Evolutionary conservation across 2,329 filamentous ascomycete genomes (phyloP).

Genomic region (Fusarium torreyae): DNA sequence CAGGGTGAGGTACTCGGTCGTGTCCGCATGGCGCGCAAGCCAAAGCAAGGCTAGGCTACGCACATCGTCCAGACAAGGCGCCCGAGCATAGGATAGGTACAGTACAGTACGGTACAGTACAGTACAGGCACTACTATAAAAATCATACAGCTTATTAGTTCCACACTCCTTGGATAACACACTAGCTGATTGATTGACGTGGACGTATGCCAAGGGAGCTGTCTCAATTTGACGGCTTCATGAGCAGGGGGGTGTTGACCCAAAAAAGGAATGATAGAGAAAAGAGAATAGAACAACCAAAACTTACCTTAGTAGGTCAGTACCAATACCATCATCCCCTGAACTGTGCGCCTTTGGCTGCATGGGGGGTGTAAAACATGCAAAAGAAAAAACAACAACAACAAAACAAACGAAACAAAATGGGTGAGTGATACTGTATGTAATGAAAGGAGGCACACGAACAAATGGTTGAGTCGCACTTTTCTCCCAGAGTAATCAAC

Average conservation of each 20-base stretch:
- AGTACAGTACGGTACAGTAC: constrained; percentile 14
- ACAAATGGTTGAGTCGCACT: constrained; percentile 15
- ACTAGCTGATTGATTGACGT: constrained; percentile 45
- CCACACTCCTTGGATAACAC: constrained; percentile 25
- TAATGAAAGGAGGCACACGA: constrained; percentile 6
- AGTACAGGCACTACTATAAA: not conserved
- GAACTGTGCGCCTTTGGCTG: constrained; percentile 22
- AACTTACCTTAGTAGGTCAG: not conserved
- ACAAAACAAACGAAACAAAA: not conserved
- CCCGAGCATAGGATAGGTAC: constrained; percentile 24
- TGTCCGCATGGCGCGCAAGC: constrained; percentile 20
- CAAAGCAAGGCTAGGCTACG: constrained; percentile 35
- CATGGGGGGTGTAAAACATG: constrained; percentile 18
- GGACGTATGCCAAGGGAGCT: constrained; percentile 43
- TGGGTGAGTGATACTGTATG: constrained; percentile 3
- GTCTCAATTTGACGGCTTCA: constrained; percentile 47
- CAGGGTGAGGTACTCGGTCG: constrained; percentile 38
- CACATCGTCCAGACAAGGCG: constrained; percentile 31
- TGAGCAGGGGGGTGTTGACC: constrained; percentile 33
- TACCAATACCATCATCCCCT: not conserved
- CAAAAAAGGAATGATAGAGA: constrained; percentile 27
- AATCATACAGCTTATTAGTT: constrained; percentile 13
- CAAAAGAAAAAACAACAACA: constrained; percentile 5
- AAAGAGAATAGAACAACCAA: constrained; percentile 8
- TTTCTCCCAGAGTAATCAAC: constrained; percentile 18